A percentile compares a stretch with the other conserved stretches of the same genome.
Evolutionary conservation across 2,329 filamentous ascomycete genomes (phyloP).

Genomic region (Pestalotiopsis sp.): DNA sequence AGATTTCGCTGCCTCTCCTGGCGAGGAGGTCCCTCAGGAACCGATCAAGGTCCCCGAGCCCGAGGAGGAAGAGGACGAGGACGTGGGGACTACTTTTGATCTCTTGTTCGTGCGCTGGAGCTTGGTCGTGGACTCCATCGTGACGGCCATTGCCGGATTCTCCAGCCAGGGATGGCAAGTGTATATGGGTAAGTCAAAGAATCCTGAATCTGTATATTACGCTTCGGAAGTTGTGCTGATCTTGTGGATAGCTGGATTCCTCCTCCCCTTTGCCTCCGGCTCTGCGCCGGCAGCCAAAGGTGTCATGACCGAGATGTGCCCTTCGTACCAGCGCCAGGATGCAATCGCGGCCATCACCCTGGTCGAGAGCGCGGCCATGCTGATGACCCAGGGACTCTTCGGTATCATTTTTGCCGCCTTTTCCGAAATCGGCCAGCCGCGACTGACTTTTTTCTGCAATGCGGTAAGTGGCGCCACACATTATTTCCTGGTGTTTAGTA

Average conservation of each 20-base stretch:
- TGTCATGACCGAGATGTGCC: conserved; percentile 72
- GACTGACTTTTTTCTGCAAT: conserved; percentile 70
- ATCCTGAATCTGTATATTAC: neutral
- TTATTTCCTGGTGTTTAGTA: no score
- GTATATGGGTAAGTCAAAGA: conserved; percentile 52
- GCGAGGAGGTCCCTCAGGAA: conserved; percentile 28
- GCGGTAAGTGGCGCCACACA: conserved; percentile 42
- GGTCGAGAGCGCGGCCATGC: conserved; percentile 68
- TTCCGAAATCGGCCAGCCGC: conserved; percentile 59
- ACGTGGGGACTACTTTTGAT: conserved; percentile 54
- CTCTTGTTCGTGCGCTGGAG: conserved; percentile 69
- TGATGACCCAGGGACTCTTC: conserved; percentile 67
- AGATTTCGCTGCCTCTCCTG: conserved; percentile 25
- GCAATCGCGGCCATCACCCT: conserved; percentile 71
- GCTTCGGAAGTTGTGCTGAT: neutral
- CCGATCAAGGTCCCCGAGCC: conserved; percentile 23
- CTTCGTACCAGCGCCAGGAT: conserved; percentile 62
- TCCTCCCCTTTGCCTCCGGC: conserved; percentile 70
- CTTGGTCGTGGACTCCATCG: conserved; percentile 63
- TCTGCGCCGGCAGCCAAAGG: conserved; percentile 72
- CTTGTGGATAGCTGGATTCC: conserved; percentile 49
- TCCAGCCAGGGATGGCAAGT: conserved; percentile 69
- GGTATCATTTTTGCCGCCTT: conserved; percentile 68
- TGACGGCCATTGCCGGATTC: conserved; percentile 66
- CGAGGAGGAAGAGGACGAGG: conserved; percentile 32